Base-by-base conservation (phyloP, 495 filamentous ascomycete species). In the Usnea hakonensis region DNA sequence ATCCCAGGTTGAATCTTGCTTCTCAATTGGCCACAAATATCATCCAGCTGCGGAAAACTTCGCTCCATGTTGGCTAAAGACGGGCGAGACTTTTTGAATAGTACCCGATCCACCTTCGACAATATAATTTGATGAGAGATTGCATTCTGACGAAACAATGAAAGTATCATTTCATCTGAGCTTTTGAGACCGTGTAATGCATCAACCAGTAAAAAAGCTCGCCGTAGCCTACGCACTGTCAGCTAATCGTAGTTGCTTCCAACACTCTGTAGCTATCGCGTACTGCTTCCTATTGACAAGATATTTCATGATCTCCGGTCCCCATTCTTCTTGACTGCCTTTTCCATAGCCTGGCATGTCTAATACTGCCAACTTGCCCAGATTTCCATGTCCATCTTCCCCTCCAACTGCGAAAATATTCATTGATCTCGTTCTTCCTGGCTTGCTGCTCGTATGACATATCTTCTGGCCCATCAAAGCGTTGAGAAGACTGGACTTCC, bases 281-380 rank as follows among this genome's bases (percentile, higher is more conserved):
- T 72, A 82, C 83, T 91, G 84, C 67, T 79, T 85, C 61, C 92
- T 79, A 50, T 80, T 77, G 38, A 77, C 74, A 33, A 97, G 70
- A 77, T 95, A 97, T 73, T 95, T 90, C 73, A 89, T 79, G 65
- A 95, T 91, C 74, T 97, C 87, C 64, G 75, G 73, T 3, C 94
- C 94, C 93, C 93, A 97, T 65, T 86, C 87, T 44, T 79, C 71
- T 50, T 83, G 76, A 69, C 87, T 90, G 7, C 83, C 88, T 58
- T 87, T 79, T 6, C 95, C 94, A 69, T 98, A 98, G 2, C 94
- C 95, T 9, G 94, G 95, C 90, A 95, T 93, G 73, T 98, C 95
- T 40, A 96, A 75, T 14, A 94, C 67, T 10, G 85, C 76, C 55
- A 95, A 69, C 16, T 83, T 78, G 57, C 87, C 81, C 58, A 78